A percentile compares a stretch with the other conserved stretches of the same genome.
These are phyloP conservation scores for Allodekkera sacchari DNA, from an alignment of 805 yeast genomes.

Conservation along the genomic window DNA sequence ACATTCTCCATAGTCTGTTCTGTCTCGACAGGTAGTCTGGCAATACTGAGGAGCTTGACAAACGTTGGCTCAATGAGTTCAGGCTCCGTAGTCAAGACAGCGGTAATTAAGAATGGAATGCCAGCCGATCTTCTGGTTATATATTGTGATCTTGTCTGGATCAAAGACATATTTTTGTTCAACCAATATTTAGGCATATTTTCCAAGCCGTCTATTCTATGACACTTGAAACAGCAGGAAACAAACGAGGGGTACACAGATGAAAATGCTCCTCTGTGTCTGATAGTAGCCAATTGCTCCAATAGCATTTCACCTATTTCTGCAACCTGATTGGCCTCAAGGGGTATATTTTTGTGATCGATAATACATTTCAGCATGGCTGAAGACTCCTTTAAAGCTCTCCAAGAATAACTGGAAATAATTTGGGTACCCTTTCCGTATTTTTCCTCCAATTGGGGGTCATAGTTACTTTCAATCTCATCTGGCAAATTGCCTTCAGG, in stretches of 20 bases:
- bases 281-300: slow-evolving; percentile 60
- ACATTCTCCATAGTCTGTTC: slow-evolving; percentile 36
- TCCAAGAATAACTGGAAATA: slow-evolving; percentile 68
- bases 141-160: slow-evolving; percentile 48
- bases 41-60: slow-evolving; percentile 42
- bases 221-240: slow-evolving; percentile 54
- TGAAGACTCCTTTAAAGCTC: slow-evolving; percentile 72
- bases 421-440: slow-evolving; percentile 35
- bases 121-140: slow-evolving; percentile 93
- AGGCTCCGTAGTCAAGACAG: slow-evolving; percentile 49
- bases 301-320: slow-evolving; percentile 47
- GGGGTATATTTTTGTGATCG: slow-evolving; percentile 9
- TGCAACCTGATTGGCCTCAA: slow-evolving; percentile 23
- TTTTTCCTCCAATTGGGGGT: slow-evolving; percentile 23
- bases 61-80: slow-evolving; percentile 45
- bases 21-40: slow-evolving; percentile 38
- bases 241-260: slow-evolving; percentile 78
- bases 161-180: slow-evolving; percentile 34
- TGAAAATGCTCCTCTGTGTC: slow-evolving; percentile 90
- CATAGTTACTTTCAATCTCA: slow-evolving; percentile 29
- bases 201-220: slow-evolving; percentile 21
- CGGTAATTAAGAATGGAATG: slow-evolving; percentile 71
- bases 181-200: slow-evolving; percentile 51
- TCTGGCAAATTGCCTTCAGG: slow-evolving; percentile 60
- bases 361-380: slow-evolving; percentile 34